Evolutionary conservation across 345 rosid species (phyloP), one percentile per base, ranked within the genome.

Genomic region (Hibiscus mutabilis): DNA sequence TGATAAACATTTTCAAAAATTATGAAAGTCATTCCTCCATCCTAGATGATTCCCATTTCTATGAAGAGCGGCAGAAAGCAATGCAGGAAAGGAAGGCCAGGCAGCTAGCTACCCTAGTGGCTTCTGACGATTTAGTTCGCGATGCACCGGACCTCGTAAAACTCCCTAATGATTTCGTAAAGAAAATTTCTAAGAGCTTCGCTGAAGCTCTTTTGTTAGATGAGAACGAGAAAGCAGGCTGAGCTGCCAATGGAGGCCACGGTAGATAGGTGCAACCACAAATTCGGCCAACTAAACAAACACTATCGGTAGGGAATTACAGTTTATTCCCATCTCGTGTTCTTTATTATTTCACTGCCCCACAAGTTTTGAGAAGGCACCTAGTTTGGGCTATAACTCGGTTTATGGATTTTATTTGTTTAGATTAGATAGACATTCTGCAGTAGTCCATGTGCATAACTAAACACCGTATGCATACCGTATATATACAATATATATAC

Each of bases 31-130:
- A 74, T 58, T 82, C 94, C 7, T 92, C 94, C 61, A 86, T 88
- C 74, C 83, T 92, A 10, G 94, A 92, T 72, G 97, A 92, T 68
- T 92, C 88, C 65, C 75, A 78, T 60, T 92, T 92, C 68, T 92
- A 88, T 27, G 96, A 92, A 80, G 91, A 85, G 75, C 81, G 96
- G 46, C 94, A 92, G 82, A 88, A 81, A 79, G 84, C 80, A 14
- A 81, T 87, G 78, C 86, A 86, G 78, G 92, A 85, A 68, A 84
- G 82, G 76, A 87, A 88, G 84, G 78, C 91, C 25, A 84, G 78
- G 69, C 91, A 81, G 37, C 86, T 65, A 74, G 67, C 79, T 27
- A 60, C 44, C 70, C 49, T 49, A 66, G 75, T 72, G 69, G 56
- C 83, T 58, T 74, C 78, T 60, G 71, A 49, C 14, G 77, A 46